phyloP scores from a whole-genome alignment of 495 filamentous ascomycete genomes.

The Chaetomium cochliodes region DNA sequence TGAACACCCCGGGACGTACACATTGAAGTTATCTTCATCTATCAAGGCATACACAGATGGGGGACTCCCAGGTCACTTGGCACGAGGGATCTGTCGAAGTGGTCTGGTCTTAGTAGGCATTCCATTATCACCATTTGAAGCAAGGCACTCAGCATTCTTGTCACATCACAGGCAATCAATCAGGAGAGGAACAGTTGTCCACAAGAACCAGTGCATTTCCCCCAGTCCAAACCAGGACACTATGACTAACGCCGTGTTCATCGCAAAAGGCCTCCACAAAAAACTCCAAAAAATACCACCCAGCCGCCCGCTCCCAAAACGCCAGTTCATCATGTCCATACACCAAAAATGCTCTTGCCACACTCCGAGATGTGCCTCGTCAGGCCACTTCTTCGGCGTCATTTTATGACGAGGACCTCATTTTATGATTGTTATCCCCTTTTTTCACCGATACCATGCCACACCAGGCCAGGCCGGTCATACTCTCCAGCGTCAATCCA shows the following conservation, averaged over 20 bases:
- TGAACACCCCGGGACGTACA: too few species aligned
- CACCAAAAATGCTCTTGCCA: neutral
- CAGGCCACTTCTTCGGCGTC: neutral
- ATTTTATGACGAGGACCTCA: slow-evolving; percentile 17
- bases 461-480: neutral
- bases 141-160: neutral
- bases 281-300: neutral
- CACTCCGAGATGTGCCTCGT: neutral
- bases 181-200: neutral
- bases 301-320: neutral
- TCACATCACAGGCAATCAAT: neutral
- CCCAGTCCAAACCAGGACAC: neutral
- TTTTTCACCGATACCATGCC: neutral
- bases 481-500: neutral
- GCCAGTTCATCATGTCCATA: neutral
- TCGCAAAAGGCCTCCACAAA: neutral
- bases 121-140: neutral
- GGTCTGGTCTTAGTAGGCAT: too few species aligned
- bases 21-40: neutral
- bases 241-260: too few species aligned
- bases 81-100: neutral
- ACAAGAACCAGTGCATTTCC: neutral
- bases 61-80: neutral
- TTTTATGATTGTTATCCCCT: neutral
- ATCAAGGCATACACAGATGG: neutral